Base-by-base conservation (phyloP, 116 monocot species). In the Phalaenopsis hybrid region DNA sequence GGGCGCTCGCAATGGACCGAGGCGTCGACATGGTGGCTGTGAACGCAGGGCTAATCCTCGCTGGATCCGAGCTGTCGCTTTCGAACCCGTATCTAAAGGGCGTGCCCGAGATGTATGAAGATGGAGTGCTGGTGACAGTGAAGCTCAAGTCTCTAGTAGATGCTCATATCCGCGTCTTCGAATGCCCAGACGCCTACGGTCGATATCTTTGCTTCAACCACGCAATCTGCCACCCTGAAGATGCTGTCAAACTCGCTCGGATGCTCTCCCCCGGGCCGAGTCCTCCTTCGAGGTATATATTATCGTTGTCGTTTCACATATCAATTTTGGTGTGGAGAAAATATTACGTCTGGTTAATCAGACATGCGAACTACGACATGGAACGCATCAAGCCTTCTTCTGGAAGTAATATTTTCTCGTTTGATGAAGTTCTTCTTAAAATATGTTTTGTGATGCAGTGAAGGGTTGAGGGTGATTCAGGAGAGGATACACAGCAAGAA, bases 1-100 rank as follows among this genome's bases (percentile, higher is more conserved):
- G 96, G 96, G 92, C 94, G 2, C 80, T 97, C 78, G 96, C 96
- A 1, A 97, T 92, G 94, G 96, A 97, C 88, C 75, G 96, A 52
- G 91, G 86, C 31, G 76, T 88, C 31, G 87, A 88, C 79, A 92
- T 91, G 92, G 88, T 91, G 55, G 85, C 81, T 0, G 78, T 87
- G 8, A 92, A 91, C 34, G 91, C 85, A 11, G 90, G 86, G 7
- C 87, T 86, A 0, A 48, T 88, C 8, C 82, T 79, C 0, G 80
- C 48, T 1, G 91, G 86, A 21, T 78, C 82, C 8, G 87, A 65
- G 33, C 74, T 92, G 31, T 86, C 91, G 9, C 57, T 72, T 58
- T 52, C 86, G 8, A 59, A 78, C 50, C 94, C 96, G 5, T 92
- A 94, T 81, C 83, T 96, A 12, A 89, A 87, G 75, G 96, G 96